Percentiles rank a stretch among this genome's conserved stretches.
These are phyloP conservation scores for Yarrowia sp. DNA, from an alignment of 805 yeast species.

Conservation along the genomic window DNA sequence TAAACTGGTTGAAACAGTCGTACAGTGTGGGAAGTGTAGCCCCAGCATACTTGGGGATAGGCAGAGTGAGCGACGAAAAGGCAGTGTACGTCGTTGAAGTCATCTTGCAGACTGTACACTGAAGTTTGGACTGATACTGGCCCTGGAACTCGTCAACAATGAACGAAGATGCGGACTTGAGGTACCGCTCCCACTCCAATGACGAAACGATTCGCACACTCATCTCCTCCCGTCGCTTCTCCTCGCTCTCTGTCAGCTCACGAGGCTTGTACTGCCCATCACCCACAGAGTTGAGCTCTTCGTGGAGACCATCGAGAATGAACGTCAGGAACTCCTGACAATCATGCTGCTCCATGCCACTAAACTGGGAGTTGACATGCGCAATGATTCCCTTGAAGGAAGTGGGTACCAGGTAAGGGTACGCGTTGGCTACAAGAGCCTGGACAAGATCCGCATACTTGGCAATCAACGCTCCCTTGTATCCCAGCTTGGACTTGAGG, in stretches of 20 bases:
- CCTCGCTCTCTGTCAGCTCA: slow-evolving; percentile 75
- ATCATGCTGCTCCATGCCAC: slow-evolving; percentile 79
- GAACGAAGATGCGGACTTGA: slow-evolving; percentile 77
- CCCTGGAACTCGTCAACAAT: slow-evolving; percentile 88
- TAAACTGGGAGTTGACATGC: slow-evolving; percentile 67
- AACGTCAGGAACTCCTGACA: slow-evolving; percentile 82
- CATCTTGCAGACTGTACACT: slow-evolving; percentile 71
- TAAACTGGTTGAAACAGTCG: slow-evolving; percentile 79
- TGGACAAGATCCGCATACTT: slow-evolving; percentile 67
- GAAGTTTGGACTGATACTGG: slow-evolving; percentile 79
- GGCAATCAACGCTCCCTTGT: slow-evolving; percentile 78
- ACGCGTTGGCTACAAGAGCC: slow-evolving; percentile 59
- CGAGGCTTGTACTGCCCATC: slow-evolving; percentile 55
- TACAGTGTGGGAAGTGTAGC: slow-evolving; percentile 50
- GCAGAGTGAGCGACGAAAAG: slow-evolving; percentile 78
- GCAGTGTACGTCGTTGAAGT: slow-evolving; percentile 89
- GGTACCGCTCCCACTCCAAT: slow-evolving; percentile 89
- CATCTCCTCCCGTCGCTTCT: slow-evolving; percentile 69
- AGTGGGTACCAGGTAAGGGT: slow-evolving; percentile 62
- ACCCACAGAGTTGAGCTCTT: slow-evolving; percentile 77
- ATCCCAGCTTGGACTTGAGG: slow-evolving; percentile 73
- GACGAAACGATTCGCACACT: slow-evolving; percentile 83
- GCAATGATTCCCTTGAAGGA: slow-evolving; percentile 74
- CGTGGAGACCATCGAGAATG: slow-evolving; percentile 77
- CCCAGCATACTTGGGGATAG: slow-evolving; percentile 62